Evolutionary conservation across 2,329 filamentous ascomycete genomes (phyloP), one percentile per base, ranked within the genome.

Genomic region (Botrytis paeoniae): DNA sequence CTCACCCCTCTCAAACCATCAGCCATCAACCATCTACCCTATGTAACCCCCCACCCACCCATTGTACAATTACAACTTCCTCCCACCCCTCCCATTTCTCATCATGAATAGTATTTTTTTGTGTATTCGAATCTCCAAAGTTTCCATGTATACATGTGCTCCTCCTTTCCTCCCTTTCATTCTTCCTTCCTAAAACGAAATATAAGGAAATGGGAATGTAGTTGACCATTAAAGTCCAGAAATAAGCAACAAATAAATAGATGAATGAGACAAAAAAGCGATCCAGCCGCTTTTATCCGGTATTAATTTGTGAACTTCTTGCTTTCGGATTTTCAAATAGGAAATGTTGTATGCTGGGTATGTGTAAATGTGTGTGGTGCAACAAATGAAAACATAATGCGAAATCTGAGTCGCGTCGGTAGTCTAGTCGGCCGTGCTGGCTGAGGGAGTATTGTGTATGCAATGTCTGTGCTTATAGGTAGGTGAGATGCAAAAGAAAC

Each of bases 231-330:
- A 18, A 22, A 29, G 61, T 63, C n/a, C 16, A 63, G n/a, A 22
- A 43, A 43, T 63, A 32, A 43, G 61, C 37, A 63, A 63, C 10
- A 18, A 63, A 63, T n/a, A 29, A 20, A 63, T 63, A 29, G 16
- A 41, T 12, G 37, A 63, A 57, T 57, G n/a, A 39, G 60, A 63
- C 37, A 63, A 63, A 63, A 63, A n/a, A 43, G 51, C 35, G 60
- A 62, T 62, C 60, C 61, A 63, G 37, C n/a, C 61, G 39, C 61
- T 41, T 63, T 63, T 12, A 41, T 63, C 61, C 39, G 37, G 61
- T 63, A 63, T 63, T 63, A 63, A n/a, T 63, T 63, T 29, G 61
- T 29, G 37, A 18, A 18, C 41, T 63, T 63, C 39, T 39, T 39
- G 61, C 37, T 43, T 29, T 63, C 37, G 61, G 16, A 29, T 41